Base-by-base conservation (phyloP, 306 rosid species). In the Acacia melanoxylon region DNA sequence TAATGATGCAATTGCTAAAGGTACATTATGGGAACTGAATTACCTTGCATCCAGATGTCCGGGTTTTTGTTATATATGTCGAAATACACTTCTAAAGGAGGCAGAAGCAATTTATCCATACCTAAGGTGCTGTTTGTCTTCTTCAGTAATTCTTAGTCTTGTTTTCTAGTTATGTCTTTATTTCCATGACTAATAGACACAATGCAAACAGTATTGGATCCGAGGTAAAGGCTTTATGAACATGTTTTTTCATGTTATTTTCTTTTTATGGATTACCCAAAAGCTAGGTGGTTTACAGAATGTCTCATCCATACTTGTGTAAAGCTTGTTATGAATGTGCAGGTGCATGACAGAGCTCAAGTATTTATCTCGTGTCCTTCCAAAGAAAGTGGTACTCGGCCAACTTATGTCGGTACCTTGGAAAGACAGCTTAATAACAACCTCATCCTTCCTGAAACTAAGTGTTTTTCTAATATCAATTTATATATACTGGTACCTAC, bases 281-380 rank as follows among this genome's bases (percentile, higher is more conserved):
- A 33, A 40, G 76, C 45, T 52, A 41, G 72, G 72, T 46, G 59
- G 48, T 67, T 58, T 67, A 46, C 67, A 27, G 33, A 54, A 54
- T 72, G 61, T 76, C 72, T 80, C 72, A 25, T 72, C 56, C 76
- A 40, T 76, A 46, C 19, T 11, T 25, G 37, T 72, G 41, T 72
- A 71, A 65, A 66, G 76, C 49, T 68, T 79, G n/a, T 87, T 84
- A 52, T 54, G 65, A 70, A 85, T 74, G 40, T 84, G 87, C 92
- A 95, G 99, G 85, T 95, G 84, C 93, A 89, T 86, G 99, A 95
- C 92, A 92, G 99, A 83, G 99, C 97, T 83, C 98, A 95, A 85
- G 92, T 95, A 61, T 91, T 95, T 75, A 66, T 92, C 66, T 85
- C 88, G 66, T 93, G 98, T 80, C 86, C 91, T 77, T 82, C 92